Evolutionary conservation across 177 flowering plant species (phyloP).

Genomic region (Telopea speciosissima): DNA sequence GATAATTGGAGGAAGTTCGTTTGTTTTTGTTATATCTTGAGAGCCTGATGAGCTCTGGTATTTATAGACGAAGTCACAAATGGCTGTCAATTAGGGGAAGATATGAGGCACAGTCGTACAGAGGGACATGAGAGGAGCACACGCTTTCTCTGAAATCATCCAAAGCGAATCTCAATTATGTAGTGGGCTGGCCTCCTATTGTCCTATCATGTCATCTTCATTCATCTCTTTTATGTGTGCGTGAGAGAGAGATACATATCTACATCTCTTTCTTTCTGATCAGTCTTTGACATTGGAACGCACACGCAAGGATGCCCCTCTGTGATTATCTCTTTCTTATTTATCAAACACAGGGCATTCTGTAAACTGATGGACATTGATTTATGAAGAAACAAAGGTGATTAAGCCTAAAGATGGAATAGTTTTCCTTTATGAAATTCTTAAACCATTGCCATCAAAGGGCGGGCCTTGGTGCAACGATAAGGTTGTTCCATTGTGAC

Average conservation of each 20-base stretch:
- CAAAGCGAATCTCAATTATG: conserved; percentile 32
- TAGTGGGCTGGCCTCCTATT: conserved; percentile 20
- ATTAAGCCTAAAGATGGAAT: no score
- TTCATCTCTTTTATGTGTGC: conserved; percentile 3
- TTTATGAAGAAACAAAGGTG: no score
- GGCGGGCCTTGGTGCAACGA: no score
- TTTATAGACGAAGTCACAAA: conserved; percentile 27
- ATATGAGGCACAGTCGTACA: neutral
- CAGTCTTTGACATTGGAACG: no score
- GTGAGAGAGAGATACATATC: neutral
- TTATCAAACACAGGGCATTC: no score
- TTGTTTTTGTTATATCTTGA: conserved; percentile 9
- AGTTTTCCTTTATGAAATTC: no score
- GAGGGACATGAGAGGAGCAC: conserved; percentile 25
- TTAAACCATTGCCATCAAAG: no score
- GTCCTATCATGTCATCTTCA: conserved; percentile 43
- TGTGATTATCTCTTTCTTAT: no score
- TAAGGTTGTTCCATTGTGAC: no score
- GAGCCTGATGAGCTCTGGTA: conserved; percentile 6
- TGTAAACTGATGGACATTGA: no score
- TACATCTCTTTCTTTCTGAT: no score
- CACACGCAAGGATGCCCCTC: no score
- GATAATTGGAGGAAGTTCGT: neutral
- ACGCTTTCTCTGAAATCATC: conserved; percentile 25
- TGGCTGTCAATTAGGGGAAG: neutral